Conservation (phyloP, 1,139 yeast species). For the Schwanniomyces etchellsii region DNA sequence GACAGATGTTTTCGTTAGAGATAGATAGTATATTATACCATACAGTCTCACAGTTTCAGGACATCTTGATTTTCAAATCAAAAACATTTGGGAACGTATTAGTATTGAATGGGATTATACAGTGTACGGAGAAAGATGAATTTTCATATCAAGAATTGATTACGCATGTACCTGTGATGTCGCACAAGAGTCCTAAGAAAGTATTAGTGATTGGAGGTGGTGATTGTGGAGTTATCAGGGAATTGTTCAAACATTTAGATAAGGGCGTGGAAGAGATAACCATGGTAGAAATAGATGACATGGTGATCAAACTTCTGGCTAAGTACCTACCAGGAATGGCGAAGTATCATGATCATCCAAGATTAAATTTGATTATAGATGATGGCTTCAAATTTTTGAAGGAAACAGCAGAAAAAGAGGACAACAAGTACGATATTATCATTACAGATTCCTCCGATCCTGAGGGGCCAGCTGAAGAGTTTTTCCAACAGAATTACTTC, state of each 20-base stretch:
- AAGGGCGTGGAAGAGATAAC: constrained; percentile 59
- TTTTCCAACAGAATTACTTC: constrained; percentile 82
- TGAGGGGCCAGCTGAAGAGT: constrained; percentile 95
- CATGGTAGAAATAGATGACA: constrained; percentile 87
- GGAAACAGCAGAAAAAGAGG: constrained; percentile 17
- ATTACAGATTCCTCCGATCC: constrained; percentile 97
- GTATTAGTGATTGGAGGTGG: constrained; percentile 92
- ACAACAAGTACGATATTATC: constrained; percentile 66
- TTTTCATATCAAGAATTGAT: constrained; percentile 89
- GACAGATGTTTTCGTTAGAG: constrained; percentile 39
- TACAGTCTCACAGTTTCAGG: constrained; percentile 32
- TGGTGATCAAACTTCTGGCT: constrained; percentile 71
- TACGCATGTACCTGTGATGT: constrained; percentile 70
- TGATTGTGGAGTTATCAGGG: constrained; percentile 89
- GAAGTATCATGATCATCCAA: constrained; percentile 60
- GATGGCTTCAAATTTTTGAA: constrained; percentile 86
- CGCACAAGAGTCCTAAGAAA: constrained; percentile 66
- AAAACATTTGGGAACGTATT: constrained; percentile 77
- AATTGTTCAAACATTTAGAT: constrained; percentile 66
- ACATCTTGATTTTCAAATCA: constrained; percentile 66
- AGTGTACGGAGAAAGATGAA: constrained; percentile 86
- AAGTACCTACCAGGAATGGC: constrained; percentile 82
- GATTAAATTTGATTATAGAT: constrained; percentile 67
- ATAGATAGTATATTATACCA: constrained; percentile 31
- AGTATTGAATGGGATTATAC: constrained; percentile 81